Base-by-base conservation (phyloP, 2,329 filamentous ascomycete species). In the Myriosclerotinia duriaeana region DNA sequence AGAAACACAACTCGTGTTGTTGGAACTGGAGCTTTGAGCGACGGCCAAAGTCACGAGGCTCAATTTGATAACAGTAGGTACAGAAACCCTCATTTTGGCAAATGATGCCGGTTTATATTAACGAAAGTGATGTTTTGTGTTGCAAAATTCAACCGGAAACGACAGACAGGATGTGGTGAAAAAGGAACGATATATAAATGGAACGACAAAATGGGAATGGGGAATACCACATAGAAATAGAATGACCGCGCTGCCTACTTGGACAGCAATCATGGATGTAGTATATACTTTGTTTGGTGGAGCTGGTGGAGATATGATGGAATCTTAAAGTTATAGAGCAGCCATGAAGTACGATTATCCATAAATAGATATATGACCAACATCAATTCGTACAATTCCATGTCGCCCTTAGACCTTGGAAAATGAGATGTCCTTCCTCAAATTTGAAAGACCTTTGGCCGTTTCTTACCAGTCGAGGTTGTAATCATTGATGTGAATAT, bases 1-100 rank as follows among this genome's bases (percentile, higher is more conserved):
- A 5, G 67, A 53, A 36, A 69, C 67, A 34, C 67, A 69, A 48
- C 46, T 40, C 1, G 26, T 56, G n/a, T 17, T 12, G n/a, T 17
- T 38, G 52, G 59, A 38, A 48, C 20, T 54, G 9, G 52, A 56
- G 52, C 9, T 55, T 52, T 66, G 65, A 20, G 61, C 66, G 42
- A 30, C 50, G 17, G 44, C 42, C 30, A 67, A n/a, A 38, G 66
- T 17, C 14, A 60, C 44, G 5, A 60, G 42, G 12, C 56, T 22
- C 44, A 60, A 8, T 8, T 38, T 60, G 14, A 60, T 22, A 15
- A 60, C 20, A 36, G 56, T 22, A 50, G 44, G n/a, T 22, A 50
- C 8, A 11, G 12, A 38, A 5, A 20, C 12, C 44, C 56, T 60
- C 56, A 60, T 60, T 50, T 60, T 50, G 44, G 20, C 30, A 12